Conservation (phyloP, 169 alveolate species). For the Neospora caninum region DNA sequence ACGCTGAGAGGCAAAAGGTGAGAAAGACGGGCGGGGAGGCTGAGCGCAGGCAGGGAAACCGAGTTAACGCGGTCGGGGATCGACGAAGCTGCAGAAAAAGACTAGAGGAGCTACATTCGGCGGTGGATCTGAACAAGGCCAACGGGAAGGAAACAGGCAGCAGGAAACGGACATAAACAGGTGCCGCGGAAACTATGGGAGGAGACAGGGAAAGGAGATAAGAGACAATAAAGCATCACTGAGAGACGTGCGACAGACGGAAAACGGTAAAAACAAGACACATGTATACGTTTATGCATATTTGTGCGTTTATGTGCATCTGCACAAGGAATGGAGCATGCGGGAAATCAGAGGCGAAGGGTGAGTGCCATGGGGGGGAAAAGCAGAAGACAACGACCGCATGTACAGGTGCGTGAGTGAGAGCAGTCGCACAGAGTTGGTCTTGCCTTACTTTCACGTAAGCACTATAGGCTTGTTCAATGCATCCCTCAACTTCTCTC, state of each 20-base stretch:
- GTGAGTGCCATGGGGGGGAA: not conserved
- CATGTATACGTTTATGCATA: not conserved
- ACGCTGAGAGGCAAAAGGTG: not conserved
- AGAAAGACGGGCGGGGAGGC: not conserved
- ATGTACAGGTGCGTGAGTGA: not conserved
- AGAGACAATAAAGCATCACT: not conserved
- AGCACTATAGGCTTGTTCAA: constrained; percentile 58
- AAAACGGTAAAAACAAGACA: not conserved
- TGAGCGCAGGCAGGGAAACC: not conserved
- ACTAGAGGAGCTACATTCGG: not conserved
- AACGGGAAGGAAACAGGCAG: too few relatives aligned
- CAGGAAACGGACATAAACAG: too few relatives aligned
- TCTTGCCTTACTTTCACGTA: constrained; percentile 45
- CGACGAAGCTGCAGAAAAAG: not conserved
- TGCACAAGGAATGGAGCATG: not conserved
- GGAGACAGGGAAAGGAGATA: not conserved
- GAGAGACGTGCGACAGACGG: not conserved
- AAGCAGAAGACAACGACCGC: not conserved
- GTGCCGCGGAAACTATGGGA: too few relatives aligned
- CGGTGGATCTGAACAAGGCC: not conserved
- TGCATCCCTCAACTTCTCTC: constrained; percentile 48
- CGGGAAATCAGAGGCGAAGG: too few relatives aligned
- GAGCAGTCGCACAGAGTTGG: too few relatives aligned
- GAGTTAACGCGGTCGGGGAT: not conserved
- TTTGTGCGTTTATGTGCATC: not conserved